A percentile compares a stretch with the other conserved stretches of the same genome.
Conservation (phyloP, 2,329 filamentous ascomycete species). For the Neofusicoccum ribis region DNA sequence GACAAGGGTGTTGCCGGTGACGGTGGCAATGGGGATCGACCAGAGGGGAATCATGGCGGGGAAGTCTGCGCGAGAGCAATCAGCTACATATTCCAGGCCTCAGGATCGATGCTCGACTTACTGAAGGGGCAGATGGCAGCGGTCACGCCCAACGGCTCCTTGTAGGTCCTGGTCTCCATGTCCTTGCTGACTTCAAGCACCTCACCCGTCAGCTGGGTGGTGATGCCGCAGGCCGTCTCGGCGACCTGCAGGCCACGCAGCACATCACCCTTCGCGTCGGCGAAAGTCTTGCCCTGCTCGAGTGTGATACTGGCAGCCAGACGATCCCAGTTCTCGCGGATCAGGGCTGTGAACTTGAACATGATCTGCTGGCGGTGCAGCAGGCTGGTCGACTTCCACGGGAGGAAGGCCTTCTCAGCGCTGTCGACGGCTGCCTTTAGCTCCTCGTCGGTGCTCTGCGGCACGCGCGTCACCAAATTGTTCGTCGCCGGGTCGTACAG, state of each 20-base stretch:
- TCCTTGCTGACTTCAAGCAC: constrained; percentile 83
- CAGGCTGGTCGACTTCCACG: constrained; percentile 71
- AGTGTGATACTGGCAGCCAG: constrained; percentile 82
- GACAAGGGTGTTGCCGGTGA: constrained; percentile 80
- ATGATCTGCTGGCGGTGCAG: constrained; percentile 79
- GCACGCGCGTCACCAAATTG: constrained; percentile 79
- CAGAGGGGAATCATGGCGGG: constrained; percentile 92
- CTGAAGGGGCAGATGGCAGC: constrained; percentile 87
- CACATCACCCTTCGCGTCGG: constrained; percentile 79
- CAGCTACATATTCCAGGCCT: neutral
- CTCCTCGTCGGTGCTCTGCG: constrained; percentile 77
- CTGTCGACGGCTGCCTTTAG: constrained; percentile 73
- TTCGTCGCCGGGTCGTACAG: constrained; percentile 82
- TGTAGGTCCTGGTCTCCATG: constrained; percentile 84
- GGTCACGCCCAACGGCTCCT: constrained; percentile 77
- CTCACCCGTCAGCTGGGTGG: constrained; percentile 80
- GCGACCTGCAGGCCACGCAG: constrained; percentile 81
- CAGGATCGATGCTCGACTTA: constrained; percentile 44
- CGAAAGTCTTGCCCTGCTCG: constrained; percentile 87
- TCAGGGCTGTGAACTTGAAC: constrained; percentile 80
- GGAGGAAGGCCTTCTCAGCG: constrained; percentile 72
- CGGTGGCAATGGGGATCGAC: constrained; percentile 81
- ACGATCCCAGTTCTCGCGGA: constrained; percentile 82
- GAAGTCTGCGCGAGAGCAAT: constrained; percentile 60
- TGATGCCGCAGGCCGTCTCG: constrained; percentile 77